Conservation (phyloP, 805 yeast species). For the Barnettozyma pratensis region DNA sequence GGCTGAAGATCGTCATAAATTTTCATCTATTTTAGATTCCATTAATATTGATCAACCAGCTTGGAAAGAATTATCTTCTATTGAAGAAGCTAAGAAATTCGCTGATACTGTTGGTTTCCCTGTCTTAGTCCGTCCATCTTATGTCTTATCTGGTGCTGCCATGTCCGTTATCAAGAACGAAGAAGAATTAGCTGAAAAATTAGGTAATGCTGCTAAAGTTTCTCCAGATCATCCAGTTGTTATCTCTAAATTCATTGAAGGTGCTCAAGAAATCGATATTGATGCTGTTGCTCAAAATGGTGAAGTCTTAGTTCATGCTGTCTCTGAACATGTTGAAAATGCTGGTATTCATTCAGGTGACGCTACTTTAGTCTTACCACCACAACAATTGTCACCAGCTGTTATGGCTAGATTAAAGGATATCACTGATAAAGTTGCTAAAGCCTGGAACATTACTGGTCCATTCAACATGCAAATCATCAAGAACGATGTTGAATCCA, state of each 20-base stretch:
- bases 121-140: constrained; percentile 95
- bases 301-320: constrained; percentile 85
- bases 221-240: constrained; percentile 97
- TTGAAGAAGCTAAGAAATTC: constrained; percentile 78
- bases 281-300: constrained; percentile 96
- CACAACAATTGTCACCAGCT: constrained; percentile 66
- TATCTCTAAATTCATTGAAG: constrained; percentile 90
- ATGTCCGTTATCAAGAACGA: constrained; percentile 88
- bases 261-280: constrained; percentile 95
- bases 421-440: constrained; percentile 89
- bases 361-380: constrained; percentile 93
- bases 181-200: constrained; percentile 74
- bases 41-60: constrained; percentile 95
- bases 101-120: constrained; percentile 90
- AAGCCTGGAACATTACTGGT: constrained; percentile 94
- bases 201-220: constrained; percentile 84
- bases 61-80: constrained; percentile 91
- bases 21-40: constrained; percentile 88
- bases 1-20: constrained; percentile 98
- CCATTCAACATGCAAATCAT: constrained; percentile 98
- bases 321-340: constrained; percentile 95
- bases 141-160: constrained; percentile 97
- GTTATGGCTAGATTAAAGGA: constrained; percentile 72
- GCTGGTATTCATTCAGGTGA: constrained; percentile 99
- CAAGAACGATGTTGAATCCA: constrained; percentile 60